Percentiles rank a stretch among this genome's conserved stretches.
phyloP scores from a whole-genome alignment of 208 protist genomes.

The Paratrypanosoma confusum region DNA sequence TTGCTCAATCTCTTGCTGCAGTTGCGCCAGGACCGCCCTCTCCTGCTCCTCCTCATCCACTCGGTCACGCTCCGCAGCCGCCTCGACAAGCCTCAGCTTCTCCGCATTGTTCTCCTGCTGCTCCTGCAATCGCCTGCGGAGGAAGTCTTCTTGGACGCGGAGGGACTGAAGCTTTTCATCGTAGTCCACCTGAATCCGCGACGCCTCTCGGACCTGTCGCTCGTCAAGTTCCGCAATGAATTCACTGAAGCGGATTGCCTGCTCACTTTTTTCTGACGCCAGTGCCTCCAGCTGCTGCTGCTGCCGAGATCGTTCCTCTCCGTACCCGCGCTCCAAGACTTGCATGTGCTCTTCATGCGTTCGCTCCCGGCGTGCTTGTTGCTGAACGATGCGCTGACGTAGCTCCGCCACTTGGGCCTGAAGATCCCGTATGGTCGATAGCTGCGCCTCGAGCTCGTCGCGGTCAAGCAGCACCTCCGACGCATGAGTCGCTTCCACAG shows the following conservation, averaged over 20 bases:
- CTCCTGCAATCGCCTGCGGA: conserved; percentile 66
- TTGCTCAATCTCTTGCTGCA: conserved; percentile 55
- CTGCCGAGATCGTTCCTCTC: conserved; percentile 56
- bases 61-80: conserved; percentile 11
- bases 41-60: conserved; percentile 38
- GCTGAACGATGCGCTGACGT: conserved; percentile 89
- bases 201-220: conserved; percentile 62
- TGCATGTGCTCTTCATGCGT: conserved; percentile 88
- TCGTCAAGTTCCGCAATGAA: conserved; percentile 81
- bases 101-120: conserved; percentile 38
- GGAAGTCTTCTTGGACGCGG: conserved; percentile 57
- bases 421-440: conserved; percentile 44
- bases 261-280: conserved; percentile 80
- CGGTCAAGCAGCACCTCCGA: conserved; percentile 93
- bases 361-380: conserved; percentile 90
- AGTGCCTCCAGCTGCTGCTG: conserved; percentile 57
- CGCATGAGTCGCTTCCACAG: conserved; percentile 76
- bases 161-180: conserved; percentile 84
- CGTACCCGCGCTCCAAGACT: conserved; percentile 80
- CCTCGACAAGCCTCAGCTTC: conserved; percentile 30
- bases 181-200: conserved; percentile 65
- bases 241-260: conserved; percentile 93
- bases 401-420: conserved; percentile 85
- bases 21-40: conserved; percentile 20
- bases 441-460: conserved; percentile 85